Conservation (phyloP, 169 alveolate genomes). For the Plasmodium coatneyi region DNA sequence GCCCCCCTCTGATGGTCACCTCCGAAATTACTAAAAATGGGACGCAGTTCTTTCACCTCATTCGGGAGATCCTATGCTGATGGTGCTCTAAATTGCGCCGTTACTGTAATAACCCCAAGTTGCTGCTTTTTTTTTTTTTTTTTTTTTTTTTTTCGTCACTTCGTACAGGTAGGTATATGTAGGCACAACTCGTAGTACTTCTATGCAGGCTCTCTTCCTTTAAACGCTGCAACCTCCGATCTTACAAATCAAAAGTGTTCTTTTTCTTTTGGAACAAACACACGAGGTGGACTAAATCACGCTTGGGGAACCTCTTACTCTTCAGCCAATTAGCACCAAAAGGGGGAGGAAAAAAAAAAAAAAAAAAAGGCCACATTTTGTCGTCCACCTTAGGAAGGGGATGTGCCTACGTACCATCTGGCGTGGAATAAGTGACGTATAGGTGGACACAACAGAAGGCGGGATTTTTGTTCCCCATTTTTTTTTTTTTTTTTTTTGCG, state of each 20-base stretch:
- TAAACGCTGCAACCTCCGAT: not conserved
- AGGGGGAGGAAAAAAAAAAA: not conserved
- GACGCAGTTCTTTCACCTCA: not conserved
- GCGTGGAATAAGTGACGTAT: not conserved
- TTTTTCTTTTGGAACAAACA: not conserved
- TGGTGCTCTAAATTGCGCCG: conserved; percentile 11
- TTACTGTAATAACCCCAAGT: not conserved
- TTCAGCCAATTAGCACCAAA: not conserved
- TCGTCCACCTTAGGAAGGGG: not conserved
- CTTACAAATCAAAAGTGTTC: not conserved
- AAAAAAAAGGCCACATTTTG: not conserved
- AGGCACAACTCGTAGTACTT: not conserved
- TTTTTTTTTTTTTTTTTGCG: not conserved
- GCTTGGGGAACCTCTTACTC: not conserved
- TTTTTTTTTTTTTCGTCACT: not conserved
- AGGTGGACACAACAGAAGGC: not conserved
- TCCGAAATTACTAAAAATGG: not conserved
- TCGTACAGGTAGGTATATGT: not conserved
- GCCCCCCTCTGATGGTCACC: not conserved
- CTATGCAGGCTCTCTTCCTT: not conserved
- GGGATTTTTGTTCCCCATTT: not conserved
- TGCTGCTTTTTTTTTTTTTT: not conserved
- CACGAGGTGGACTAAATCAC: not conserved
- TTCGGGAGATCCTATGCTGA: not conserved
- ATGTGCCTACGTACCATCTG: not conserved